Evolutionary conservation across 768 basidiomycete species (phyloP), one percentile per base, ranked within the genome.

Genomic region (Mycena haematopus): DNA sequence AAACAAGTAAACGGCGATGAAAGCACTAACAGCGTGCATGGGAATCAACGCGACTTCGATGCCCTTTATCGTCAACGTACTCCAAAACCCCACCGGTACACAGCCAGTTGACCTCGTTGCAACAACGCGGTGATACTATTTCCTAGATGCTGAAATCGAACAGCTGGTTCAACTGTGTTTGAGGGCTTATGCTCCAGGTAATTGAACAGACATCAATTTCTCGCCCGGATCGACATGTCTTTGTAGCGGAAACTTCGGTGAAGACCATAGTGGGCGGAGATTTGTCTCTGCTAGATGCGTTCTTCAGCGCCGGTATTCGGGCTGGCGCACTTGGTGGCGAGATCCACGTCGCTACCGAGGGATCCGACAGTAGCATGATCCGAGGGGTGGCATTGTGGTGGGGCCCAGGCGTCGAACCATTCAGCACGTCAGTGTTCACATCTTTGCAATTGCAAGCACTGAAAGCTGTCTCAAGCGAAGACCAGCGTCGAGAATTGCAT

Each of bases 331-430:
- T 42, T 36, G 57, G 54, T 29, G 67, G 59, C 33, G 38, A 60
- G 49, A 50, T 63, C n/a, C 42, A 58, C 44, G 40, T 61, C 47
- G 68, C 65, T 11, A 63, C 68, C 54, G 68, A 69, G 55, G 58
- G 35, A 52, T 36, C 27, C 22, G 61, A 65, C 40, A 47, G 13
- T 11, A 58, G 14, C 29, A 35, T 59, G 42, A 58, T 66, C 61
- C 65, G 65, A 56, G 68, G 65, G 1, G 47, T 66, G 53, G 62
- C 68, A 1, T 19, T 68, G 40, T 68, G 67, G 67, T 60, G 57
- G 58, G 38, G 51, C n/a, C 67, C 67, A 22, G 67, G 67, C 15
- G 51, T 31, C 6, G 67, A 68, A 40, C 27, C 65, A 6, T 69
- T 69, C 58, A 66, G 62, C 62, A 67, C 58, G 68, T 66, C 55